A percentile compares a stretch with the other conserved stretches of the same genome.
phyloP scores from a whole-genome alignment of 1,284 basidiomycete species.

The Puccinia triticina region DNA sequence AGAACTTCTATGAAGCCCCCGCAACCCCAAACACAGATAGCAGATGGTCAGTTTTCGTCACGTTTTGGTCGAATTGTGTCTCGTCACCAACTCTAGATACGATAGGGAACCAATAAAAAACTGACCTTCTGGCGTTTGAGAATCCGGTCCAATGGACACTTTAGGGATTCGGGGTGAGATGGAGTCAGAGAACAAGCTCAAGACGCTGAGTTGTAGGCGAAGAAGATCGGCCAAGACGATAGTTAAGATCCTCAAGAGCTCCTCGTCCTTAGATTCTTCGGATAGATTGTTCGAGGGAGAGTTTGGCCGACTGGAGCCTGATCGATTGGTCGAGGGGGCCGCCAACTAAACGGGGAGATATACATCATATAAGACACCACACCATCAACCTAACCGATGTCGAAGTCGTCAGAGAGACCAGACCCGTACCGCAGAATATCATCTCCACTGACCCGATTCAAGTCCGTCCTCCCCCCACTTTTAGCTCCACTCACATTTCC shows the following conservation, averaged over 20 bases:
- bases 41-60: neutral
- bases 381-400: constrained; percentile 46
- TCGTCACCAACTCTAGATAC: neutral
- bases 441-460: constrained; percentile 49
- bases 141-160: constrained; percentile 32
- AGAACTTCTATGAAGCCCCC: constrained; percentile 61
- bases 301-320: constrained; percentile 6
- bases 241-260: constrained; percentile 19
- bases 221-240: constrained; percentile 34
- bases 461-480: constrained; percentile 7
- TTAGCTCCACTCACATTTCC: constrained; percentile 8
- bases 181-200: constrained; percentile 11
- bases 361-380: constrained; percentile 37
- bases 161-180: constrained; percentile 26
- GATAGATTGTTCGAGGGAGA: constrained; percentile 17
- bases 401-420: constrained; percentile 43
- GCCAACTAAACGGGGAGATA: constrained; percentile 38
- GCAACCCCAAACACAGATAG: neutral
- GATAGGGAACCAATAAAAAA: neutral
- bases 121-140: constrained; percentile 33
- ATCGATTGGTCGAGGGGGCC: constrained; percentile 11
- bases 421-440: constrained; percentile 35
- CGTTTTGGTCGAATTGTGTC: neutral
- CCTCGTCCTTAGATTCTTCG: constrained; percentile 42
- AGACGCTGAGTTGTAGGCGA: neutral